These are phyloP conservation scores for Dactylis glomerata DNA, from an alignment of 176 grass and related monocot species.

Conservation along the genomic window DNA sequence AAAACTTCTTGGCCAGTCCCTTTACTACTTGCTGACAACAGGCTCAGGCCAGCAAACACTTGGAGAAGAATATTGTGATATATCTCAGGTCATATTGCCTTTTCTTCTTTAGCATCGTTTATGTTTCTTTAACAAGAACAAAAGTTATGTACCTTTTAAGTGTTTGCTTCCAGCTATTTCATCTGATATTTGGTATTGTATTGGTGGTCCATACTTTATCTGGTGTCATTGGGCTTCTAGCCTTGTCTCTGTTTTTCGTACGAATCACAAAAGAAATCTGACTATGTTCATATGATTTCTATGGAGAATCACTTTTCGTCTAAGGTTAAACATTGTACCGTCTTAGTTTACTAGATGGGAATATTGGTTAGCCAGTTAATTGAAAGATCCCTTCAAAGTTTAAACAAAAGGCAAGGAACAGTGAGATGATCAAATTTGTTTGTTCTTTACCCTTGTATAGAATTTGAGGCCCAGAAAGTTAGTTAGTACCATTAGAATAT, in stretches of 20 bases:
- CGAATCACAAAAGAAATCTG: not conserved
- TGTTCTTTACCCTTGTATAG: not conserved
- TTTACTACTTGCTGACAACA: slow-evolving; percentile 95
- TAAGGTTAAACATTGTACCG: not conserved
- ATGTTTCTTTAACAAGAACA: not conserved
- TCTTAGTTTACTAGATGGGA: not conserved
- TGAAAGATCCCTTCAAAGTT: not conserved
- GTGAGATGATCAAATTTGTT: not conserved
- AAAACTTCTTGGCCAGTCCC: slow-evolving; percentile 89
- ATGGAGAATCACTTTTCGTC: not conserved
- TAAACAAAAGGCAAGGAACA: not conserved
- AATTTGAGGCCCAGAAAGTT: not conserved
- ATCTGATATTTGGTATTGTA: not conserved
- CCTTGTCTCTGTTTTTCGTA: not conserved
- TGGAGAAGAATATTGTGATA: slow-evolving; percentile 98
- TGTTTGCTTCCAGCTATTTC: slow-evolving; percentile 25
- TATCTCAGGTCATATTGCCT: slow-evolving; percentile 62
- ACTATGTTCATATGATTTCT: not conserved
- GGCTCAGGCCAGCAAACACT: slow-evolving; percentile 96
- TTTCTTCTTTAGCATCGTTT: slow-evolving; percentile 20
- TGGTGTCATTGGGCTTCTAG: not conserved
- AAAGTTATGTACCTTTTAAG: not conserved
- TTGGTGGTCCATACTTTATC: not conserved
- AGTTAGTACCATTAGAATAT: not conserved
- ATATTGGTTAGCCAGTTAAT: not conserved